A percentile compares a stretch with the other conserved stretches of the same genome.
Evolutionary conservation across 176 grass and related monocot species (phyloP).

Genomic region (Guadua angustifolia): DNA sequence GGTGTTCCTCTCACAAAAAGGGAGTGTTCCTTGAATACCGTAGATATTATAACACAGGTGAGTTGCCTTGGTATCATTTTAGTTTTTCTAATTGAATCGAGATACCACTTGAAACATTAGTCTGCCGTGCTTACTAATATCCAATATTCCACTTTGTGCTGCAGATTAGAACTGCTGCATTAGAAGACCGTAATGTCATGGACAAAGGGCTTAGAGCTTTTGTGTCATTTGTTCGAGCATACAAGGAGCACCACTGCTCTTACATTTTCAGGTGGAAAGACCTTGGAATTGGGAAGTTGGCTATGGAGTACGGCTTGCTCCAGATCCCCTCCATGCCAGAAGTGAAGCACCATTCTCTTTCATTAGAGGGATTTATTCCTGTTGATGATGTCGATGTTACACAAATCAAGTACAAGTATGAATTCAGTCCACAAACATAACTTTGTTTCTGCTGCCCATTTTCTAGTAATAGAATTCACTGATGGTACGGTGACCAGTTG

Average conservation of each 20-base stretch:
- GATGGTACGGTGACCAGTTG: not conserved
- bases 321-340: slow-evolving; percentile 93
- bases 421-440: slow-evolving; percentile 10
- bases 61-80: no score
- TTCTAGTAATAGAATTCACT: not conserved
- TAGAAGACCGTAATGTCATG: slow-evolving; percentile 89
- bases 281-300: slow-evolving; percentile 27
- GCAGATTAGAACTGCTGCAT: slow-evolving; percentile 82
- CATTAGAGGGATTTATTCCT: slow-evolving; percentile 71
- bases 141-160: slow-evolving; percentile 28
- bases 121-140: slow-evolving; percentile 4
- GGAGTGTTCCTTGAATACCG: no score
- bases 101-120: not conserved
- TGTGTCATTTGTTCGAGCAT: slow-evolving; percentile 76
- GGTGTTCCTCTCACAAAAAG: no score
- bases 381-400: slow-evolving; percentile 57
- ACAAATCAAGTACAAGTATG: slow-evolving; percentile 96
- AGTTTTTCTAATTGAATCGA: no score
- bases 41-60: no score
- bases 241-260: slow-evolving; percentile 96
- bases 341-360: slow-evolving; percentile 95
- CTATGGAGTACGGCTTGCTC: slow-evolving; percentile 92
- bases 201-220: slow-evolving; percentile 93
- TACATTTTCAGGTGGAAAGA: slow-evolving; percentile 66
- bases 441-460: slow-evolving; percentile 10